A percentile compares a stretch with the other conserved stretches of the same genome.
Evolutionary conservation across 192 early-diverging fungal genomes (phyloP).

Genomic region (Paraglomus occultum): DNA sequence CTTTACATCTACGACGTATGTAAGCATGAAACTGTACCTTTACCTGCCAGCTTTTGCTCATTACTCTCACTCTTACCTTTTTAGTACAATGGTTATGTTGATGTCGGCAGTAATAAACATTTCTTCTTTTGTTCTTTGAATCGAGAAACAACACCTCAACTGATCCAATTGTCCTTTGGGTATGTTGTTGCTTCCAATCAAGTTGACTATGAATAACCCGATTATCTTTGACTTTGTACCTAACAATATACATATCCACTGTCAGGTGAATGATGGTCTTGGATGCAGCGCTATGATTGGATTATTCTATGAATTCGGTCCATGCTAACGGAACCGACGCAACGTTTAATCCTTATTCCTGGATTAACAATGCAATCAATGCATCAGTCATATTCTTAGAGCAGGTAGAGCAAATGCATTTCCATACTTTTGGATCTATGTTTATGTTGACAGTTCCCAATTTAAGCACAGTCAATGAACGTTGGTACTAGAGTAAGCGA

Average conservation of each 20-base stretch:
- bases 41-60: too few species aligned
- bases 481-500: conserved; percentile 81
- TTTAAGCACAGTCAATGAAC: conserved; percentile 68
- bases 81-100: conserved; percentile 77
- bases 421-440: too few species aligned
- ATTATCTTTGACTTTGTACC: too few species aligned
- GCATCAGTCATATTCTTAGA: conserved; percentile 82
- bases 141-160: conserved; percentile 66
- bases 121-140: conserved; percentile 98
- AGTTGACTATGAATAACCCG: too few species aligned
- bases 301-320: conserved; percentile 79
- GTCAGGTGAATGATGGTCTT: conserved; percentile 84
- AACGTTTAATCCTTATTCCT: conserved; percentile 69
- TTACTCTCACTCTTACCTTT: too few species aligned
- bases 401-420: conserved; percentile 57
- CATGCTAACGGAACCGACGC: conserved; percentile 70
- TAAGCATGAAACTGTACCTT: background rate
- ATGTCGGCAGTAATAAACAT: conserved; percentile 65
- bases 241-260: too few species aligned
- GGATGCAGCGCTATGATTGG: conserved; percentile 79
- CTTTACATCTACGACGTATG: too few species aligned
- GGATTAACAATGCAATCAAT: conserved; percentile 94
- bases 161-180: conserved; percentile 74
- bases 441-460: too few species aligned
- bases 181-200: too few species aligned